Percentiles rank a stretch among this genome's conserved stretches.
phyloP scores from a whole-genome alignment of 2,329 filamentous ascomycete genomes.

The Tolypocladium tropicale region DNA sequence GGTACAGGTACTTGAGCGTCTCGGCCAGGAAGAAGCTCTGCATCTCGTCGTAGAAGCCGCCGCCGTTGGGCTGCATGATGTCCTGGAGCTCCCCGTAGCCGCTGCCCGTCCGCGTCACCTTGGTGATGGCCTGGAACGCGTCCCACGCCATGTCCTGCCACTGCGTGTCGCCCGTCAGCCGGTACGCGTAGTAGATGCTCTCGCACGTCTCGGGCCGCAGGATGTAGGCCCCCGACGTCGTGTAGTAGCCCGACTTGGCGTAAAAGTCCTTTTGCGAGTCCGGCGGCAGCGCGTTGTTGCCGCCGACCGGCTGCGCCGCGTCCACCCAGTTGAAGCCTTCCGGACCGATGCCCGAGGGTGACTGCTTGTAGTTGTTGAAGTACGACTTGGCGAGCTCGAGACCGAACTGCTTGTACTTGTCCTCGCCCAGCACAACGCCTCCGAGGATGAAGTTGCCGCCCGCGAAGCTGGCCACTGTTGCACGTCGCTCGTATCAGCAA shows the following conservation, averaged over 20 bases:
- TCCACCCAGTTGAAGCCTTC: conserved; percentile 58
- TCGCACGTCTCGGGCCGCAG: conserved; percentile 76
- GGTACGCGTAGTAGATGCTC: conserved; percentile 78
- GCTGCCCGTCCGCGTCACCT: conserved; percentile 49
- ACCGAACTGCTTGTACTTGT: conserved; percentile 64
- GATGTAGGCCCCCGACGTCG: conserved; percentile 49
- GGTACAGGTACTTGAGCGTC: conserved; percentile 73
- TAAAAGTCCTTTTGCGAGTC: conserved; percentile 48
- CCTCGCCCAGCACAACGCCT: conserved; percentile 55
- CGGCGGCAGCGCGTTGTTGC: conserved; percentile 32
- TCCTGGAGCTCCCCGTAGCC: conserved; percentile 58
- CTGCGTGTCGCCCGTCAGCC: conserved; percentile 61
- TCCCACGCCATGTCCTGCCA: conserved; percentile 83
- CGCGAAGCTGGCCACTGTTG: conserved; percentile 64
- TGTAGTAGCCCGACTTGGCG: conserved; percentile 59
- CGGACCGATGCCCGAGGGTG: conserved; percentile 65
- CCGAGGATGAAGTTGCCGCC: conserved; percentile 81
- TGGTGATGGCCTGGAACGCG: conserved; percentile 59
- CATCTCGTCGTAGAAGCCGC: conserved; percentile 57
- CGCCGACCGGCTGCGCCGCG: conserved; percentile 19
- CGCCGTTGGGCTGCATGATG: conserved; percentile 55
- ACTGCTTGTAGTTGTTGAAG: conserved; percentile 60
- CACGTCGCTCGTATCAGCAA: conserved; percentile 22
- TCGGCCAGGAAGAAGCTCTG: conserved; percentile 87
- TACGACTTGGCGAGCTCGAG: conserved; percentile 62